These are phyloP conservation scores for Sergeia podlipaevii DNA, from an alignment of 208 protist genomes.

Conservation along the genomic window DNA sequence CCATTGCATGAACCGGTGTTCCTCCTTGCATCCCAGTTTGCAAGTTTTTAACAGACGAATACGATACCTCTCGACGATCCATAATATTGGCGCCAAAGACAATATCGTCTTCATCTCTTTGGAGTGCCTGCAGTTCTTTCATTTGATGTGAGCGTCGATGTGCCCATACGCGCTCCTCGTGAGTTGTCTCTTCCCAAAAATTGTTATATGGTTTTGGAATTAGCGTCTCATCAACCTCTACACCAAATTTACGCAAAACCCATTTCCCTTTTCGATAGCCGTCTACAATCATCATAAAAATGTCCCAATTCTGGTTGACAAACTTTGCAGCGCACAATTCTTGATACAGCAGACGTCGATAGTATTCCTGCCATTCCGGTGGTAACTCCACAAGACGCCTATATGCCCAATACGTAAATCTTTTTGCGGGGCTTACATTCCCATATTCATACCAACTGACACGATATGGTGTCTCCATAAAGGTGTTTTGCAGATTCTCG, in stretches of 20 bases:
- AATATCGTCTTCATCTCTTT: conserved; percentile 74
- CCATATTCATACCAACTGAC: conserved; percentile 77
- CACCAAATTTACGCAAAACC: conserved; percentile 79
- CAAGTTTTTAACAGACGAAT: conserved; percentile 62
- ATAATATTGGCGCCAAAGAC: conserved; percentile 74
- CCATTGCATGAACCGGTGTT: conserved; percentile 76
- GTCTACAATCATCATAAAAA: conserved; percentile 90
- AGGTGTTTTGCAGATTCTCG: conserved; percentile 50
- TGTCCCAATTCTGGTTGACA: conserved; percentile 87
- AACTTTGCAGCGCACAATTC: conserved; percentile 71
- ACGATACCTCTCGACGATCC: conserved; percentile 67
- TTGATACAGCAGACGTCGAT: conserved; percentile 82
- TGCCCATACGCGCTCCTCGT: conserved; percentile 87
- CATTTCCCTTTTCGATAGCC: conserved; percentile 85
- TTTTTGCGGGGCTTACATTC: conserved; percentile 62
- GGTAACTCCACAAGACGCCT: conserved; percentile 72
- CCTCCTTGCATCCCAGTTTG: conserved; percentile 80
- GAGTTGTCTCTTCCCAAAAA: conserved; percentile 89
- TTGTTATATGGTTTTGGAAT: conserved; percentile 89
- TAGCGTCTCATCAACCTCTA: conserved; percentile 64
- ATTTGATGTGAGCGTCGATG: conserved; percentile 83
- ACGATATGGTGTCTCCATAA: conserved; percentile 51
- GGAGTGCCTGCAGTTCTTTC: conserved; percentile 84
- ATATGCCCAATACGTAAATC: conserved; percentile 85
- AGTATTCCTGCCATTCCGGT: conserved; percentile 82